Percentiles rank a stretch among this genome's conserved stretches.
phyloP scores from a whole-genome alignment of 2,329 filamentous ascomycete species.

The Neurospora sp. region DNA sequence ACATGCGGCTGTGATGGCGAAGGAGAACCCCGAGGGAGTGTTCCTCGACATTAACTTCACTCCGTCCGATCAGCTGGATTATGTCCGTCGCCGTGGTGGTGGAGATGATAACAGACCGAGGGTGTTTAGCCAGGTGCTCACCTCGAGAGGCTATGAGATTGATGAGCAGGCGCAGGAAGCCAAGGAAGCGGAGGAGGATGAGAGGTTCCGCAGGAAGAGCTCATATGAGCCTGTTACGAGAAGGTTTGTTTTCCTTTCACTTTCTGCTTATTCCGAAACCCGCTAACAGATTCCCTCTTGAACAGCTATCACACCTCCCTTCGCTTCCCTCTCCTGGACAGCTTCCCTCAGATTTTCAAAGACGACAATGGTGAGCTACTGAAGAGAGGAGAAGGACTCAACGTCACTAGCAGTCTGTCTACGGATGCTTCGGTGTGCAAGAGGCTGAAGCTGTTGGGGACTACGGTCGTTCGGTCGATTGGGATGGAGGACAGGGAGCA shows the following conservation, averaged over 20 bases:
- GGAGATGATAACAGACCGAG: constrained; percentile 21
- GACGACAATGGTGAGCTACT: constrained; percentile 21
- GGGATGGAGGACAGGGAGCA: constrained; percentile 71
- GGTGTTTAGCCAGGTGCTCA: constrained; percentile 33
- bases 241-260: constrained; percentile 5
- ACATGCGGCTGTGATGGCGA: constrained; percentile 10
- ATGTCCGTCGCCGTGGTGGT: constrained; percentile 6
- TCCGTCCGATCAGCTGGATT: constrained; percentile 27
- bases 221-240: constrained; percentile 20
- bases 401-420: constrained; percentile 52
- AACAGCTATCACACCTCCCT: constrained; percentile 43
- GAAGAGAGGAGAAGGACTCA: constrained; percentile 22
- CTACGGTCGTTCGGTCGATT: constrained; percentile 52
- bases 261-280: neutral
- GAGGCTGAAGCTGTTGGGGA: constrained; percentile 55
- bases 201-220: constrained; percentile 16
- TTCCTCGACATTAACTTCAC: constrained; percentile 31
- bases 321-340: constrained; percentile 69
- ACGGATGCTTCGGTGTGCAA: constrained; percentile 66
- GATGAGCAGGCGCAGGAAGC: constrained; percentile 17
- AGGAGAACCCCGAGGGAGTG: constrained; percentile 19
- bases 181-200: constrained; percentile 18
- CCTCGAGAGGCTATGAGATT: constrained; percentile 22
- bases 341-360: constrained; percentile 68
- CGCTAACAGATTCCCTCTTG: neutral